Evolutionary conservation across 495 filamentous ascomycete genomes (phyloP).

Genomic region (Annulohypoxylon maeteangense): DNA sequence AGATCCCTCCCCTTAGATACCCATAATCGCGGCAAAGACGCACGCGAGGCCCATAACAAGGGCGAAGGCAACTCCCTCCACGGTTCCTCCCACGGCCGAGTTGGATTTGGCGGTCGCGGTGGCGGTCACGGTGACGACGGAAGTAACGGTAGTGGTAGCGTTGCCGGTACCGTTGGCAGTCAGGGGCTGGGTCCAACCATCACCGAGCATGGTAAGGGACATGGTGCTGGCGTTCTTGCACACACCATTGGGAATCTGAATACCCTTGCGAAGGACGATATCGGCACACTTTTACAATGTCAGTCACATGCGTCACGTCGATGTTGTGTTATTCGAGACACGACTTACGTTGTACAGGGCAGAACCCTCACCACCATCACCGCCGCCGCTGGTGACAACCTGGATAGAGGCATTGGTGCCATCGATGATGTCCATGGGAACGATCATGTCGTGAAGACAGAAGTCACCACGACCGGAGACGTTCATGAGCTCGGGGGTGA

Average conservation of each 20-base stretch:
- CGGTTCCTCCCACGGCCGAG: slow-evolving; percentile 13
- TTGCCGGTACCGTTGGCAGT: slow-evolving; percentile 5
- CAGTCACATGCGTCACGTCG: slow-evolving; percentile 20
- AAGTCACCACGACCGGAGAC: slow-evolving; percentile 69
- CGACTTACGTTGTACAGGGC: slow-evolving; percentile 70
- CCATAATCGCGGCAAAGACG: slow-evolving; percentile 56
- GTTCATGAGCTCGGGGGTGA: slow-evolving; percentile 64
- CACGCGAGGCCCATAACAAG: slow-evolving; percentile 65
- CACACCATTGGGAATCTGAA: slow-evolving; percentile 53
- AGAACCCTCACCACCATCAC: slow-evolving; percentile 47
- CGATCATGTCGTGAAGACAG: slow-evolving; percentile 61
- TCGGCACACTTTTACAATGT: slow-evolving; percentile 65
- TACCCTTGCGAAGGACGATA: slow-evolving; percentile 62
- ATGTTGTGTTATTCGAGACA: neutral
- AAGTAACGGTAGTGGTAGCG: slow-evolving; percentile 1
- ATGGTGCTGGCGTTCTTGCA: slow-evolving; percentile 62
- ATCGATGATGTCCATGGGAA: slow-evolving; percentile 60
- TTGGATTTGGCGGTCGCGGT: slow-evolving; percentile 7
- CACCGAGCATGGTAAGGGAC: slow-evolving; percentile 34
- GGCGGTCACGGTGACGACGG: slow-evolving; percentile 2
- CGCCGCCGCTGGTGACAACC: slow-evolving; percentile 62
- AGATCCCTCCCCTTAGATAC: slow-evolving; percentile 22
- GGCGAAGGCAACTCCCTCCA: slow-evolving; percentile 53
- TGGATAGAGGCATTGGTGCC: slow-evolving; percentile 65
- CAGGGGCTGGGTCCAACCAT: neutral